These are phyloP conservation scores for Gossypium schwendimanii DNA, from an alignment of 441 rosid genomes.

Conservation along the genomic window DNA sequence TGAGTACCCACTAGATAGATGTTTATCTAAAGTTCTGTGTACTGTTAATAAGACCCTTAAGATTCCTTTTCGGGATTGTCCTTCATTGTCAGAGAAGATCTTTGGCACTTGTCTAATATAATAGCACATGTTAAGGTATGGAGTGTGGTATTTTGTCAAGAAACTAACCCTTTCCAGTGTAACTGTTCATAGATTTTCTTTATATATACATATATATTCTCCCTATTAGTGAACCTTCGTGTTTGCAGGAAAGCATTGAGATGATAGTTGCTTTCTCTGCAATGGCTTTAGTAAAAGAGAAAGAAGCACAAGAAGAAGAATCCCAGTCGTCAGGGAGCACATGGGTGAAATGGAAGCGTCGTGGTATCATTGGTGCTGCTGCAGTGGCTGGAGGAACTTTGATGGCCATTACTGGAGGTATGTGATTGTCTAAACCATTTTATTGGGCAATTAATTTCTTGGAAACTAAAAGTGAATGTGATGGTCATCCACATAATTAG, in stretches of 20 bases:
- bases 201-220: background rate
- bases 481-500: too few species aligned
- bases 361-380: conserved; percentile 91
- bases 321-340: conserved; percentile 29
- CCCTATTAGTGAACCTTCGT: conserved; percentile 2
- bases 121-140: background rate
- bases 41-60: background rate
- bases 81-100: background rate
- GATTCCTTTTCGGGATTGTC: background rate
- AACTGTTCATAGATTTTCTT: background rate
- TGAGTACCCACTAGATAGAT: background rate
- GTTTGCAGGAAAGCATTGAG: conserved; percentile 78
- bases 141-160: background rate
- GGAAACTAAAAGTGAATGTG: too few species aligned
- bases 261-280: conserved; percentile 73
- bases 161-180: background rate
- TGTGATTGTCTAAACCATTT: conserved; percentile 3
- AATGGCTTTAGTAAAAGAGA: conserved; percentile 56
- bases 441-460: background rate
- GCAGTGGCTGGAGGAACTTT: conserved; percentile 90
- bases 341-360: conserved; percentile 87
- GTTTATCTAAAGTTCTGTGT: background rate
- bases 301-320: conserved; percentile 46
- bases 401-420: conserved; percentile 98
- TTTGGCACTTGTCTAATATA: background rate